Conservation (phyloP, 78 protist species). For the Dictyostelium firmibasis region DNA sequence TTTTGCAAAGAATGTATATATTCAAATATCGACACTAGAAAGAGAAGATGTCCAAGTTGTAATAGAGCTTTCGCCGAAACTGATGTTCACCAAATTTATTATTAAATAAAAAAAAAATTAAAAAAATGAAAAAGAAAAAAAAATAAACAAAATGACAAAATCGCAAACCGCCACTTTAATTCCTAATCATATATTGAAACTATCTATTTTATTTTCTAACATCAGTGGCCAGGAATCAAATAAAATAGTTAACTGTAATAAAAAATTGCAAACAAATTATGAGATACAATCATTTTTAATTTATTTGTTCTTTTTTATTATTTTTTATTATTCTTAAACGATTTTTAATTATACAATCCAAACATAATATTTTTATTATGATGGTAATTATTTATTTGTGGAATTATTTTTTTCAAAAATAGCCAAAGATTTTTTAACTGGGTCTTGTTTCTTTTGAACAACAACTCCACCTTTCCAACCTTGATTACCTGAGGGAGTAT, state of each 20-base stretch:
- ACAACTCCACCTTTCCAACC: constrained; percentile 28
- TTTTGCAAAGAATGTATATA: constrained; percentile 80
- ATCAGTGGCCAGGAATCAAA: too few species aligned
- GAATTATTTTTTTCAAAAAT: constrained; percentile 1
- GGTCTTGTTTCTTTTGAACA: not conserved
- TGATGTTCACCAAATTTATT: constrained; percentile 76
- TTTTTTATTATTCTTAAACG: not conserved
- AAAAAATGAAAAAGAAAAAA: not conserved
- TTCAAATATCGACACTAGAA: constrained; percentile 75
- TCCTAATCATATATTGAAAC: too few species aligned
- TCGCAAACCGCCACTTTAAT: too few species aligned
- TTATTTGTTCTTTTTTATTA: not conserved
- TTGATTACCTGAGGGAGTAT: not conserved
- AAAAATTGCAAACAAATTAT: too few species aligned
- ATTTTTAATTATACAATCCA: not conserved
- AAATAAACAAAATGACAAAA: not conserved
- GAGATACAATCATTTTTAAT: too few species aligned
- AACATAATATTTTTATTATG: not conserved
- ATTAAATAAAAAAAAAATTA: not conserved
- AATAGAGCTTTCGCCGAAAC: constrained; percentile 62
- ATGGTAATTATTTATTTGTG: not conserved
- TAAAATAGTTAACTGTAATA: too few species aligned
- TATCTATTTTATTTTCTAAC: too few species aligned
- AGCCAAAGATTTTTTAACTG: constrained; percentile 4
- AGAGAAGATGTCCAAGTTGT: constrained; percentile 78